These are phyloP conservation scores for Triticum dicoccoides DNA, from an alignment of 176 grass and related monocot genomes.

Conservation along the genomic window DNA sequence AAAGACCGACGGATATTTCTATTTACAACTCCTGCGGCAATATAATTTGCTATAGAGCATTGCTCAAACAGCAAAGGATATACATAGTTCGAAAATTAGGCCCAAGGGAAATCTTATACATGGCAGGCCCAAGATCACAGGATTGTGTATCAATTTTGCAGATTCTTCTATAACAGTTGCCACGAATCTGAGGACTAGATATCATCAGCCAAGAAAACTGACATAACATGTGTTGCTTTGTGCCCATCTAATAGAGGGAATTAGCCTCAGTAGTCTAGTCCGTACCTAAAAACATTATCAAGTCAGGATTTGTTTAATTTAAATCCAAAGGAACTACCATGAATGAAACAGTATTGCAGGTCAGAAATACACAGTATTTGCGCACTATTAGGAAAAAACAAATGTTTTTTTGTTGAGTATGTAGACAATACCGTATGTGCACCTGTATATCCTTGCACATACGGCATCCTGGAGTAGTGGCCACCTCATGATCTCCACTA, in stretches of 20 bases:
- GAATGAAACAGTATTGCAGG: neutral
- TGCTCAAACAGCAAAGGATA: slow-evolving; percentile 63
- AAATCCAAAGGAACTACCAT: neutral
- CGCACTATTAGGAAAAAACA: neutral
- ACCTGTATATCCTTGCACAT: too few species aligned
- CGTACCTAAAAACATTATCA: slow-evolving; percentile 52
- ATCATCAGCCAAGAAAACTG: neutral
- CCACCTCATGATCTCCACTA: too few species aligned
- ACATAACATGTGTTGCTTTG: slow-evolving; percentile 77
- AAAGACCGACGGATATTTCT: neutral
- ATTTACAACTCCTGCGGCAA: neutral
- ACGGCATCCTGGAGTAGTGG: too few species aligned
- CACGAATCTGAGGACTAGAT: slow-evolving; percentile 9
- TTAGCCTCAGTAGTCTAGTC: slow-evolving; percentile 59
- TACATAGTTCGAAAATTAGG: slow-evolving; percentile 55
- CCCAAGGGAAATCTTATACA: slow-evolving; percentile 65
- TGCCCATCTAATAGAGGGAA: slow-evolving; percentile 90
- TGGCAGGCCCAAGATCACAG: slow-evolving; percentile 40
- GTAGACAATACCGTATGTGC: too few species aligned
- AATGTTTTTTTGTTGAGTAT: neutral
- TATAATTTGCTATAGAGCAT: neutral
- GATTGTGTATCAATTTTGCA: neutral
- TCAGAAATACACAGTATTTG: neutral
- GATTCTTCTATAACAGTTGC: neutral
- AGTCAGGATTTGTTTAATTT: slow-evolving; percentile 4